Base-by-base conservation (phyloP, 495 filamentous ascomycete species). In the Penicillium samsonianum region DNA sequence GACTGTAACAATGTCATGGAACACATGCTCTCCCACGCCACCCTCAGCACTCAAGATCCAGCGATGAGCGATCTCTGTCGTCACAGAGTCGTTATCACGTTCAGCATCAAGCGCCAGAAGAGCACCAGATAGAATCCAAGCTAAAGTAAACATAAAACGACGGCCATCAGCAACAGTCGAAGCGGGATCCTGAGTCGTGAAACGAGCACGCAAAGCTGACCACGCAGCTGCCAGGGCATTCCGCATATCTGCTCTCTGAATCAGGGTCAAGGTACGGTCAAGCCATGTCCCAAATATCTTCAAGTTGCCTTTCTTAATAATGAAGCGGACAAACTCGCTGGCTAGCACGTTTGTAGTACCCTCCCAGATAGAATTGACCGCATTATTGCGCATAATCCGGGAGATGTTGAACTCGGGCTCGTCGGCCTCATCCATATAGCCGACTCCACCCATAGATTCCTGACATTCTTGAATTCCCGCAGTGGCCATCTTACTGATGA, bases 401-500 rank as follows among this genome's bases (percentile, higher is more conserved):
- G 86, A 77, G 22, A 90, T 72, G 53, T 90, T 91, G 50, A 87
- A 68, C 35, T 83, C 81, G 17, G 69, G 68, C 51, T 76, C 74
- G 19, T 76, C 71, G 2, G 70, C 53, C 49, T 76, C 71, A 41
- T 90, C 82, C 50, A 90, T 82, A 59, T 89, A 91, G 5, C 89
- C 87, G 1, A 90, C 82, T n/a, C 88, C 88, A 17, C 89, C 89
- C 52, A 92, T 81, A 1, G 81, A 74, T 68, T 89, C 86, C 74
- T 89, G 87, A 57, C 83, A 88, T 53, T 82, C 80, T 46, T 82
- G 82, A 35, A 91, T 67, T 0, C 82, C 83, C 4, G 70, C 61
- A 20, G 85, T 76, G 1, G 80, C 64, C 51, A 77, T 65, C 55
- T 85, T 82, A 64, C 82, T 84, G 3, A 82, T 78, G 23, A 83